A percentile compares a stretch with the other conserved stretches of the same genome.
Evolutionary conservation across 148 eudicot species (phyloP).

Genomic region (Rhododendron molle): DNA sequence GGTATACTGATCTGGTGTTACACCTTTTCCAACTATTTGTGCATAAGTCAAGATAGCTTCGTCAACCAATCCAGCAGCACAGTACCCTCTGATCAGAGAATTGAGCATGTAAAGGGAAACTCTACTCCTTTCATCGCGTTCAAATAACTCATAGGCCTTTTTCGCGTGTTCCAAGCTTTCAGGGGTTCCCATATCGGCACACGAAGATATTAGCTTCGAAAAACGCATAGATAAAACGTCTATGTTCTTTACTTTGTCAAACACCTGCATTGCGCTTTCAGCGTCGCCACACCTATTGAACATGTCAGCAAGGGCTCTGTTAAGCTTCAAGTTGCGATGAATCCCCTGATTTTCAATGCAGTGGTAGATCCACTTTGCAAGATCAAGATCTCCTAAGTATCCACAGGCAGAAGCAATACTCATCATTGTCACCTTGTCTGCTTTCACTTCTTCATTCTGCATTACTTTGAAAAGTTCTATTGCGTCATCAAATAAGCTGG

Average conservation of each 20-base stretch:
- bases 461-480: constrained; percentile 29
- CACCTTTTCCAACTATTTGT: no score
- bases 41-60: no score
- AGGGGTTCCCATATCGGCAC: no score
- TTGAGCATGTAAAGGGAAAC: no score
- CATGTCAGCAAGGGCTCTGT: constrained; percentile 38
- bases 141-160: no score
- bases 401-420: constrained; percentile 34
- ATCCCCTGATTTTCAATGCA: constrained; percentile 20
- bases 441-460: constrained; percentile 24
- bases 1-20: no score
- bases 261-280: constrained; percentile 24
- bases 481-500: constrained; percentile 25
- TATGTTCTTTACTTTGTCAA: constrained; percentile 13
- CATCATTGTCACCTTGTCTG: constrained; percentile 36
- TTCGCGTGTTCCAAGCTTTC: no score
- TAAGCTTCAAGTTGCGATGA: constrained; percentile 15
- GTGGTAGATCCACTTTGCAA: constrained; percentile 26
- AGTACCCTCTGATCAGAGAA: no score
- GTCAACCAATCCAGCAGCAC: no score
- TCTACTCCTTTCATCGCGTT: no score
- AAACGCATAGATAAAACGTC: constrained; percentile 17
- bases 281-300: constrained; percentile 38
- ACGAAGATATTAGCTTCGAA: no score
- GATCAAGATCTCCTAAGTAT: constrained; percentile 30